Conservation (phyloP, 2,329 filamentous ascomycete genomes). For the Xylariales sp. region DNA sequence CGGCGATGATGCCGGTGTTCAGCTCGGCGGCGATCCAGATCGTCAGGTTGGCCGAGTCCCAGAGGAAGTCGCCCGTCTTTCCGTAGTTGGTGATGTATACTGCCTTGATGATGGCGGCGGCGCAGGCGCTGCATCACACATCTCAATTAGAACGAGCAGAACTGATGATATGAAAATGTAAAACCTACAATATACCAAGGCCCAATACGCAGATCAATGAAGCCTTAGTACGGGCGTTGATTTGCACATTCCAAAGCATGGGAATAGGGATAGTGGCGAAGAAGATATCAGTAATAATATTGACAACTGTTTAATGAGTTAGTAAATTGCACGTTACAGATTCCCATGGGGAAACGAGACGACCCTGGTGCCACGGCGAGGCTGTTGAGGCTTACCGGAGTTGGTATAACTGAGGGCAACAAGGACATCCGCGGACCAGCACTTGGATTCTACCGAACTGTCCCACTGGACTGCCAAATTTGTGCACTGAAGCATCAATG, state of each 20-base stretch:
- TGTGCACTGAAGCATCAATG: conserved; percentile 42
- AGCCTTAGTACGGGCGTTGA: conserved; percentile 34
- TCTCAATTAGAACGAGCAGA: conserved; percentile 5
- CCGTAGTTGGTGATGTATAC: conserved; percentile 33
- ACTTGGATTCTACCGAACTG: conserved; percentile 27
- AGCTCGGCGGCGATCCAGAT: conserved; percentile 34
- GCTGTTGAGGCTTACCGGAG: conserved; percentile 12
- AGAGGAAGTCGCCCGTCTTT: conserved; percentile 34
- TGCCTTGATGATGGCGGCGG: conserved; percentile 36
- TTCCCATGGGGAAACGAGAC: too few species aligned
- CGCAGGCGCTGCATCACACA: conserved; percentile 23
- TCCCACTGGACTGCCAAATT: conserved; percentile 43
- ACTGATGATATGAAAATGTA: not conserved
- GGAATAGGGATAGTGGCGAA: conserved; percentile 34
- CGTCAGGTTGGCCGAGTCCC: conserved; percentile 41
- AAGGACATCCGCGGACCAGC: conserved; percentile 35
- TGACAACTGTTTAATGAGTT: conserved; percentile 17
- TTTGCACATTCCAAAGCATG: conserved; percentile 34
- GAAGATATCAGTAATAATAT: conserved; percentile 31
- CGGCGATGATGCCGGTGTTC: conserved; percentile 9
- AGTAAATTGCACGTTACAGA: not conserved
- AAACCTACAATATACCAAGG: conserved; percentile 34
- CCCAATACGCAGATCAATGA: conserved; percentile 35
- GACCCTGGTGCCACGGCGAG: too few species aligned
- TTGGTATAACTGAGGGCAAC: conserved; percentile 39